phyloP scores from a whole-genome alignment of 192 early-diverging fungal genomes.

The Rhizophagus clarus region DNA sequence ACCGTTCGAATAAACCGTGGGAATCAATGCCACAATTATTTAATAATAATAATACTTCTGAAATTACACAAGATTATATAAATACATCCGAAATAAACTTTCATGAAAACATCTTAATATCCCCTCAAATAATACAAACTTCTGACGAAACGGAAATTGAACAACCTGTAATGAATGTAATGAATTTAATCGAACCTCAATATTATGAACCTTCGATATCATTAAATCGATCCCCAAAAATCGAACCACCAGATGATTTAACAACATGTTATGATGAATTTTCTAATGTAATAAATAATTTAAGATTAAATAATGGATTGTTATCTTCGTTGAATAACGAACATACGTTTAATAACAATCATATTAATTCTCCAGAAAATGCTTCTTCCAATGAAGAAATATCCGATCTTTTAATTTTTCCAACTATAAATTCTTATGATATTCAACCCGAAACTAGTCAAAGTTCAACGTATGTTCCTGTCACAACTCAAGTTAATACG shows the following conservation, averaged over 20 bases:
- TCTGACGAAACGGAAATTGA: too few species aligned
- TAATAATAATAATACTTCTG: neutral
- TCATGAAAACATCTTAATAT: neutral
- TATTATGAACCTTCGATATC: neutral
- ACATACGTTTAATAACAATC: neutral
- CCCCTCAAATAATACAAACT: neutral
- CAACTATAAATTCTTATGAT: neutral
- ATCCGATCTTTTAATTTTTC: neutral
- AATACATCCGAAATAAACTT: neutral
- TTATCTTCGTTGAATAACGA: neutral
- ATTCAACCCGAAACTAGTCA: neutral
- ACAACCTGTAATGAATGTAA: neutral
- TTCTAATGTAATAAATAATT: neutral
- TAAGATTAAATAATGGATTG: too few species aligned
- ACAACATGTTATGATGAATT: neutral
- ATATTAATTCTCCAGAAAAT: neutral
- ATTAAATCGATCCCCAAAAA: neutral
- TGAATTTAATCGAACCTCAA: neutral
- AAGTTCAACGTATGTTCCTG: too few species aligned
- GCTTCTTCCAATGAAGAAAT: neutral
- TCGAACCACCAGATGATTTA: neutral
- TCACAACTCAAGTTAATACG: too few species aligned
- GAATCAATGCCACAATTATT: neutral
- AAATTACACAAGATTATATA: neutral
- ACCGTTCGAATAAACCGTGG: neutral